These are phyloP conservation scores for Alnus rubra DNA, from an alignment of 306 rosid genomes.

Conservation along the genomic window DNA sequence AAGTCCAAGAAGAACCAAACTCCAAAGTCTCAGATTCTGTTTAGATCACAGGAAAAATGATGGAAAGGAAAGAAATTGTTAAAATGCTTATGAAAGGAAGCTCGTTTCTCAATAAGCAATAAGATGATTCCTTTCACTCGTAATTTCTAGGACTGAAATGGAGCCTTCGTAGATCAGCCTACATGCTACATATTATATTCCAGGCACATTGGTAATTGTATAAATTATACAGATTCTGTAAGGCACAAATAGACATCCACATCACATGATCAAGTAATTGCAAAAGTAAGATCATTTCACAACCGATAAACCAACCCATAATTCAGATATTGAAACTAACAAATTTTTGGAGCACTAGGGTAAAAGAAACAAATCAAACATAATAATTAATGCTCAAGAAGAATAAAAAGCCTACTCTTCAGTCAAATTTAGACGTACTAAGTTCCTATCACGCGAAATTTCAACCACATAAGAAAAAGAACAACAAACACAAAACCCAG, in stretches of 20 bases:
- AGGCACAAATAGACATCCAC: no score
- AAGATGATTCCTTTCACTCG: background rate
- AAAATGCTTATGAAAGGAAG: background rate
- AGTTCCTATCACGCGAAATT: background rate
- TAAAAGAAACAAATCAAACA: background rate
- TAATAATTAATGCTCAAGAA: background rate
- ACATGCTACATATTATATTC: background rate
- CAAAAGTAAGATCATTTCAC: background rate
- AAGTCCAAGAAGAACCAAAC: background rate
- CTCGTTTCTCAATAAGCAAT: slow-evolving; percentile 11
- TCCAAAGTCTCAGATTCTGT: background rate
- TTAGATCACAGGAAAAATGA: background rate
- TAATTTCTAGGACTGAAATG: background rate
- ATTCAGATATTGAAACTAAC: background rate
- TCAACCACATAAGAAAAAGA: background rate
- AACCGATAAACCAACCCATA: background rate
- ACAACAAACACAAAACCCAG: background rate
- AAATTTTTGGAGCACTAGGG: background rate
- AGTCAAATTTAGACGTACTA: background rate
- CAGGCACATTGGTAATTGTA: background rate
- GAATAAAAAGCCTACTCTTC: background rate
- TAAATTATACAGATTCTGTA: no score
- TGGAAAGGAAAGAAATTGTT: background rate
- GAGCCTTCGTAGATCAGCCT: background rate
- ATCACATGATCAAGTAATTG: no score